phyloP scores from a whole-genome alignment of 768 basidiomycete species.

The Melanogaster broomeanus region DNA sequence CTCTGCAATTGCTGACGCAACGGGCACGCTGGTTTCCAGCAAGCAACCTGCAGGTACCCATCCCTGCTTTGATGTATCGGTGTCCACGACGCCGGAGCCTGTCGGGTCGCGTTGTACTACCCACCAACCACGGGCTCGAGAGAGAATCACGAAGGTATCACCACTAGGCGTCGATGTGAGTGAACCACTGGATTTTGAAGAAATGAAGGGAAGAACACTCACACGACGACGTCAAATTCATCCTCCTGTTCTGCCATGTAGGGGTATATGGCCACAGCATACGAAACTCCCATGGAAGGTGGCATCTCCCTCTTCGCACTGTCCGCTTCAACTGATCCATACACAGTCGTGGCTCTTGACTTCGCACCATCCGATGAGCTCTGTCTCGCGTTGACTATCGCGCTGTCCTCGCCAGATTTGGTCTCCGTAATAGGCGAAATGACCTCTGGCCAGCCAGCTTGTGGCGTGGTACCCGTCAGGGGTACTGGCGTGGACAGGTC shows the following conservation, averaged over 20 bases:
- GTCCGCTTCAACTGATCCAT: constrained; percentile 33
- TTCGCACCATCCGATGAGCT: constrained; percentile 27
- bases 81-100: constrained; percentile 76
- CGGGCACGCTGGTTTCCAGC: constrained; percentile 89
- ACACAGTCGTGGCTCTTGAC: constrained; percentile 13
- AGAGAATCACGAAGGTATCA: constrained; percentile 91
- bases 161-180: constrained; percentile 50
- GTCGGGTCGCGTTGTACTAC: constrained; percentile 94
- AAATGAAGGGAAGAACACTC: constrained; percentile 34
- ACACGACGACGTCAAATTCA: constrained; percentile 98
- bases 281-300: constrained; percentile 65
- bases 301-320: constrained; percentile 44
- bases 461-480: constrained; percentile 61
- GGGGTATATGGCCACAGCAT: constrained; percentile 97
- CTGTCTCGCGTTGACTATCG: constrained; percentile 32
- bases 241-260: constrained; percentile 99
- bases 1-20: constrained; percentile 83
- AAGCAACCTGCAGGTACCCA: constrained; percentile 99
- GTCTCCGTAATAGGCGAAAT: constrained; percentile 59
- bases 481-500: constrained; percentile 55
- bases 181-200: background rate
- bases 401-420: constrained; percentile 44
- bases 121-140: constrained; percentile 98
- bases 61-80: constrained; percentile 80
- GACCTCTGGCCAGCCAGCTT: constrained; percentile 77